phyloP scores from a whole-genome alignment of 441 rosid genomes.

The Gossypium schwendimanii region DNA sequence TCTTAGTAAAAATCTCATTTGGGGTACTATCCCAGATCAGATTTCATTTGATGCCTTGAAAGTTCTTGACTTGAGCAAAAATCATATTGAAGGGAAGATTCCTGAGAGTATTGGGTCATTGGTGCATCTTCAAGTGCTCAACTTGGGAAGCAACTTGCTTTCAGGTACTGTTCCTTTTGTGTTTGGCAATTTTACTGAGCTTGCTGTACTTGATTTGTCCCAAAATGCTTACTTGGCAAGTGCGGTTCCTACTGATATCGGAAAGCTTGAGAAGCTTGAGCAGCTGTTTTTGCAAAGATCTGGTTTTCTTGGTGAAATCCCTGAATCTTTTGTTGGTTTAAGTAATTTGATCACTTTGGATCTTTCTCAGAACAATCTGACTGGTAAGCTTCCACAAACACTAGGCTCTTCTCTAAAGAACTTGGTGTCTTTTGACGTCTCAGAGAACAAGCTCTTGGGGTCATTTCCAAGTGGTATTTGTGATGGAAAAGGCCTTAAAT shows the following conservation, averaged over 20 bases:
- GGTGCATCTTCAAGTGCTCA: conserved; percentile 44
- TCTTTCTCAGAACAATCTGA: conserved; percentile 53
- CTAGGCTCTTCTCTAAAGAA: conserved; percentile 40
- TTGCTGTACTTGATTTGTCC: conserved; percentile 59
- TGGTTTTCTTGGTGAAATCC: conserved; percentile 52
- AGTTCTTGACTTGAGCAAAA: conserved; percentile 64
- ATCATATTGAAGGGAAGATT: conserved; percentile 60
- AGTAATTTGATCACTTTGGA: conserved; percentile 40
- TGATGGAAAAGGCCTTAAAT: conserved; percentile 37
- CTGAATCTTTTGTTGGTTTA: conserved; percentile 45
- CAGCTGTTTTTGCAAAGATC: conserved; percentile 48
- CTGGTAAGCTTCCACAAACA: conserved; percentile 37
- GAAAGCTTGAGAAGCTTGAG: conserved; percentile 53
- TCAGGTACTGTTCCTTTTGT: conserved; percentile 45
- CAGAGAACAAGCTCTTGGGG: conserved; percentile 50
- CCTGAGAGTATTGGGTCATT: conserved; percentile 48
- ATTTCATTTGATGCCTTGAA: conserved; percentile 53
- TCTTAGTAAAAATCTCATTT: conserved; percentile 77
- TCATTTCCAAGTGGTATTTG: conserved; percentile 53
- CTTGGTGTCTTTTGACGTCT: conserved; percentile 55
- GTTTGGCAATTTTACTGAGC: conserved; percentile 50
- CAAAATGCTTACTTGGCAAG: conserved; percentile 42
- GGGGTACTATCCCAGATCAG: conserved; percentile 94
- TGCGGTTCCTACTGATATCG: conserved; percentile 45
- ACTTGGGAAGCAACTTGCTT: conserved; percentile 57